phyloP scores from a whole-genome alignment of 2,329 filamentous ascomycete genomes.

The Metarhizium anisopliae region DNA sequence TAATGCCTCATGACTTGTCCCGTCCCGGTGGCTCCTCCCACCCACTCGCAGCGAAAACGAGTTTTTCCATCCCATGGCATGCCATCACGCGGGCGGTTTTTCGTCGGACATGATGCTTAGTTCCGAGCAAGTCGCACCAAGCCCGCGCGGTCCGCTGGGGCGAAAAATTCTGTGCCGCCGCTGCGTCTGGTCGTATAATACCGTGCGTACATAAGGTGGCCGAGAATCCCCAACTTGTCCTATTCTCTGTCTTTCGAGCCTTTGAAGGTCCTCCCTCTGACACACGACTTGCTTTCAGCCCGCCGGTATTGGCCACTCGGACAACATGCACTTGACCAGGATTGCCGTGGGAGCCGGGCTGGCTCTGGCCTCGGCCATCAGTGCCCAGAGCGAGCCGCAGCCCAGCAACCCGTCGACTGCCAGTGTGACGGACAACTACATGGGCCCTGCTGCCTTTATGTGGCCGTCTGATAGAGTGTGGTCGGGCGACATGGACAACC shows the following conservation, averaged over 20 bases:
- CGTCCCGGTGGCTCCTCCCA: neutral
- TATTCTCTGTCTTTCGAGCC: neutral
- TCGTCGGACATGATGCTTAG: neutral
- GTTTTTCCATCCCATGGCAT: too few relatives aligned
- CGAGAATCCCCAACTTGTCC: neutral
- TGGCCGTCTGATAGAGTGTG: slow-evolving; percentile 46
- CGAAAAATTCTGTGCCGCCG: too few relatives aligned
- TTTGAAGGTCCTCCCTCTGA: neutral
- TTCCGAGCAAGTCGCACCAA: too few relatives aligned
- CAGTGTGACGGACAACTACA: slow-evolving; percentile 1
- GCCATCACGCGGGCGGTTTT: neutral
- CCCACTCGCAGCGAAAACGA: neutral
- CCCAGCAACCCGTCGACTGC: slow-evolving; percentile 3
- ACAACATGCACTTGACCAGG: neutral
- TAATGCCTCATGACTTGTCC: neutral
- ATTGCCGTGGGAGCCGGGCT: neutral
- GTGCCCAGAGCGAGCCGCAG: neutral
- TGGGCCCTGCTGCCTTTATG: slow-evolving; percentile 43
- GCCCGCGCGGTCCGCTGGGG: too few relatives aligned
- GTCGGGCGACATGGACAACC: slow-evolving; percentile 40
- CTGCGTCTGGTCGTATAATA: too few relatives aligned
- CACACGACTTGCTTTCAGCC: neutral
- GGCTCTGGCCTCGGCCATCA: neutral
- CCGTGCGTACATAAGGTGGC: too few relatives aligned
- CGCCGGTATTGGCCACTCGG: neutral